Evolutionary conservation across 108 stramenopile genomes (phyloP), one percentile per base, ranked within the genome.

Genomic region (Skeletonema menzelii): DNA sequence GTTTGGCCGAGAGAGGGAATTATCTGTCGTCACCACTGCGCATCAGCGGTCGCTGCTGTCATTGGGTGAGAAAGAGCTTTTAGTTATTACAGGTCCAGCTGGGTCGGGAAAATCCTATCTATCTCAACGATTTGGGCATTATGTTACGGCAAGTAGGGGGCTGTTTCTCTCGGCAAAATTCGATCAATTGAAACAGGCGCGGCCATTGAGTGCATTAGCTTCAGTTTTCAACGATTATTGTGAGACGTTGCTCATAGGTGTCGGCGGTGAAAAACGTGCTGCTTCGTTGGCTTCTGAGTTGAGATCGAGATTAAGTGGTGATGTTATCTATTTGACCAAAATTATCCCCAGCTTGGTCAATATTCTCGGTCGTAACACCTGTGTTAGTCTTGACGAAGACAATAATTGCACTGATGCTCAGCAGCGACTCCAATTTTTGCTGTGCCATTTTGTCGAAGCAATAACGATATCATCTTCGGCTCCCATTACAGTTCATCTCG

Each of bases 41-140:
- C 59, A 61, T 47, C 27, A 60, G 20, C 69, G 69, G 17, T 70
- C 24, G 11, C 14, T 40, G 15, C 38, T 40, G 15, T 40, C 38
- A 40, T 40, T 4, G 13, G 13, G 38, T 40, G 14, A 40, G 38
- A 24, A 56, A 13, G 19, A 65, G 70, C 31, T 65, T 72, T 13
- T 15, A 53, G 1, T 56, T 72, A 15, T 65, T 17, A 20, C 70
- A 69, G 14, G 63, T 34, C 14, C 13, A 12, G 63, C 76, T 14
- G 76, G 76, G 2, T 65, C 53, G 8, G 76, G 76, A 5, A 77
- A 77, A 30, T 65, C 70, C 0, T 34, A 35, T n/a, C 64, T 77
- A 34, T 14, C 55, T 14, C 55, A 37, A 31, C 70, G 63, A 12
- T 66, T 65, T 26, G 64, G 70, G 24, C 20, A 47, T 20, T 17